Percentiles rank a stretch among this genome's conserved stretches.
These are phyloP conservation scores for Medicago arabica DNA, from an alignment of 306 rosid species.

Conservation along the genomic window DNA sequence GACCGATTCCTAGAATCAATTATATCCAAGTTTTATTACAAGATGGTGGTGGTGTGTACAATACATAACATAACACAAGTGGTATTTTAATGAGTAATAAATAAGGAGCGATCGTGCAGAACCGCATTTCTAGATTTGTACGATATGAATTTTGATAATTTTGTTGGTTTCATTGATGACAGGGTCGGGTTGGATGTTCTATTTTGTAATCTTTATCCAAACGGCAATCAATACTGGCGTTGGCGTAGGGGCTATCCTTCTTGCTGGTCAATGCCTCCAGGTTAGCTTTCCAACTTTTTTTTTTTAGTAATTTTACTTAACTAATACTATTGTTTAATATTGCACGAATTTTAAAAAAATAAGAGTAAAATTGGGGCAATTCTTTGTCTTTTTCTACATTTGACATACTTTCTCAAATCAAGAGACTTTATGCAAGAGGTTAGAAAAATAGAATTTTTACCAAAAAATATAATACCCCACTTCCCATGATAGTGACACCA, in stretches of 20 bases:
- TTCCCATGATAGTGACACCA: not conserved
- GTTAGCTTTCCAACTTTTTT: slow-evolving; percentile 38
- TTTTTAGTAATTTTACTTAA: too few species aligned
- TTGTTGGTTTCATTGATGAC: slow-evolving; percentile 2
- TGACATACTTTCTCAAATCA: not conserved
- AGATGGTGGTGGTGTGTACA: too few species aligned
- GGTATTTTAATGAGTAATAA: not conserved
- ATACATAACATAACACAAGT: too few species aligned
- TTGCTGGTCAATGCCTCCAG: slow-evolving; percentile 79
- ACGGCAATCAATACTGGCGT: slow-evolving; percentile 93
- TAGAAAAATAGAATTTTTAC: not conserved
- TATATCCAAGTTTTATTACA: too few species aligned
- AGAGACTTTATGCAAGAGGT: not conserved
- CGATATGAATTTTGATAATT: not conserved
- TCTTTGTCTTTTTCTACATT: not conserved
- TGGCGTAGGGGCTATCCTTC: slow-evolving; percentile 83
- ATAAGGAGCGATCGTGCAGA: not conserved
- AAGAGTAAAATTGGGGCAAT: too few species aligned
- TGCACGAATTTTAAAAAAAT: too few species aligned
- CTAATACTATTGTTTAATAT: too few species aligned
- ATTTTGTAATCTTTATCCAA: slow-evolving; percentile 87
- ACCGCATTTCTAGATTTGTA: not conserved
- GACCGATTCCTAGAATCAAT: too few species aligned
- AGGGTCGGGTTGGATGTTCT: slow-evolving; percentile 97
- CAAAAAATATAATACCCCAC: not conserved